Base-by-base conservation (phyloP, 2,329 filamentous ascomycete species). In the Colletotrichum lentis region DNA sequence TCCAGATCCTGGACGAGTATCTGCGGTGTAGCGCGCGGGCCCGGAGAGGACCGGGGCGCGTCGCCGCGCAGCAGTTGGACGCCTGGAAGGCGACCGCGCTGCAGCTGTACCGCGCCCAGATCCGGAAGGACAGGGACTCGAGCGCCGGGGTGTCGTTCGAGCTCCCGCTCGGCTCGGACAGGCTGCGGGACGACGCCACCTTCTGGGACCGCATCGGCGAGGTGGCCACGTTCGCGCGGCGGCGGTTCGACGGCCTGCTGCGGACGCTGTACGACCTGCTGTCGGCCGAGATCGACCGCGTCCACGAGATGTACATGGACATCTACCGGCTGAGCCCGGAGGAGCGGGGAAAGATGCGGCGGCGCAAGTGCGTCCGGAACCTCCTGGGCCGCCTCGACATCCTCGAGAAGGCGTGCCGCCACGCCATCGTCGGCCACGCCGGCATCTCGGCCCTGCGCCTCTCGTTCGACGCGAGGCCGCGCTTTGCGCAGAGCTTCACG, bases 151-250 rank as follows among this genome's bases (percentile, higher is more conserved):
- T 53, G 1, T 11, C 20, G 6, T 46, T 24, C 8, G 20, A 52
- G 37, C 44, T 59, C 12, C 62, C 53, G n/a, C 37, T 22, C 1
- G 54, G 46, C 5, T 58, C 54, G 12, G 53, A 52, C 14, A 31
- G 31, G 3, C 46, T 59, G 5, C 16, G 7, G 12, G 14, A 52
- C 7, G n/a, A 52, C 44, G 11, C 11, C 8, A 22, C 14, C 1
- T 66, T 66, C 31, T 66, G 64, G 64, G 18, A 24, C 2, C 41
- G 22, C 18, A 31, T 66, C 37, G 31, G 20, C 4, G 52, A 41
- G 1, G 43, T 44, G 31, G 43, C 18, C n/a, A 5, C 46, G 2
- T 49, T 14, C 0, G 39, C 64, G 0, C 31, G 5, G 7, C 22
- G 22, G 18, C 39, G 59, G 18, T 44, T 66, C 35, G 24, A 39